These are phyloP conservation scores for Suhomyces emberorum DNA, from an alignment of 805 yeast species.

Conservation along the genomic window DNA sequence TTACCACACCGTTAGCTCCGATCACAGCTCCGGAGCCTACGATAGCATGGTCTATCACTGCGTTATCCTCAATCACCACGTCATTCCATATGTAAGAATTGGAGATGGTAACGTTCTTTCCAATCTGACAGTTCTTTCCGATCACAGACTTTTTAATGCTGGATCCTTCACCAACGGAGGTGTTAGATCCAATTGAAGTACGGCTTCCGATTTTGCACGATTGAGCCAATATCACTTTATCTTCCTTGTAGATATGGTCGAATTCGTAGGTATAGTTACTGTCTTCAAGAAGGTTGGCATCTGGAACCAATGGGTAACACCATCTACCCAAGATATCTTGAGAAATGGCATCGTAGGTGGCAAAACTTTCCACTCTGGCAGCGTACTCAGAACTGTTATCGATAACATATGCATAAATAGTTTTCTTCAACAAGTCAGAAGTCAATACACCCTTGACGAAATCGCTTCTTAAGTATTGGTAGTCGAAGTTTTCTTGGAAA, in stretches of 20 bases:
- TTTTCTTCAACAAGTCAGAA: slow-evolving; percentile 85
- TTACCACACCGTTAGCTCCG: slow-evolving; percentile 48
- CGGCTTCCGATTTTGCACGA: slow-evolving; percentile 81
- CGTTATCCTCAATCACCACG: slow-evolving; percentile 65
- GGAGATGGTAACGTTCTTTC: slow-evolving; percentile 64
- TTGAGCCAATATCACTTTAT: slow-evolving; percentile 85
- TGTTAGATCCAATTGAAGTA: slow-evolving; percentile 76
- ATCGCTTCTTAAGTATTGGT: slow-evolving; percentile 80
- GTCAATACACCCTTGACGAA: slow-evolving; percentile 88
- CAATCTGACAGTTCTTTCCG: slow-evolving; percentile 84
- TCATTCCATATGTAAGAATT: slow-evolving; percentile 89
- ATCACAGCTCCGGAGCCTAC: slow-evolving; percentile 65
- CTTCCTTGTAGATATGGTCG: slow-evolving; percentile 86
- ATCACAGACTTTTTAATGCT: slow-evolving; percentile 65
- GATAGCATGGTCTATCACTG: slow-evolving; percentile 57
- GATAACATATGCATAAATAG: slow-evolving; percentile 83
- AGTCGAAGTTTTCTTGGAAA: slow-evolving; percentile 95
- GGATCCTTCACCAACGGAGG: slow-evolving; percentile 76
- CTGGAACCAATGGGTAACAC: slow-evolving; percentile 90
- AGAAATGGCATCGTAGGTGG: slow-evolving; percentile 86
- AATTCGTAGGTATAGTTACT: slow-evolving; percentile 78
- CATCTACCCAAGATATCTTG: slow-evolving; percentile 89
- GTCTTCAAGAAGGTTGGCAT: slow-evolving; percentile 66
- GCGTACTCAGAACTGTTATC: slow-evolving; percentile 69
- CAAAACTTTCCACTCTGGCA: slow-evolving; percentile 93